Evolutionary conservation across 345 rosid species (phyloP).

Genomic region (Angophora floribunda): DNA sequence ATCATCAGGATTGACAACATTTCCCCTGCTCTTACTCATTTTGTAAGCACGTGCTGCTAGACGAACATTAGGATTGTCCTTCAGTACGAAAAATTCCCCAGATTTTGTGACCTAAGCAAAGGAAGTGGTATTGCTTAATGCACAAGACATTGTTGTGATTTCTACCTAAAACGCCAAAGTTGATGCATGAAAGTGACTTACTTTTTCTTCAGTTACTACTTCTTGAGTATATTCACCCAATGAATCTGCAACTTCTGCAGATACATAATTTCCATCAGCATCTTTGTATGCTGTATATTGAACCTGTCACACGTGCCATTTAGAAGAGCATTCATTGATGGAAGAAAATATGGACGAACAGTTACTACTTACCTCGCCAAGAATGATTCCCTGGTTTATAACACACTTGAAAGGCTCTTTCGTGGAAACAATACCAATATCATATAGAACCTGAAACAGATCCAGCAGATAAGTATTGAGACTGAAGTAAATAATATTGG

Average conservation of each 20-base stretch:
- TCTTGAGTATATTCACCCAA: slow-evolving; percentile 49
- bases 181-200: slow-evolving; percentile 13
- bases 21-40: slow-evolving; percentile 98
- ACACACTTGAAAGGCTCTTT: slow-evolving; percentile 96
- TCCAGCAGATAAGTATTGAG: background rate
- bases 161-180: background rate
- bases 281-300: slow-evolving; percentile 75
- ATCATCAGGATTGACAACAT: slow-evolving; percentile 92
- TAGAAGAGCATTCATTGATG: background rate
- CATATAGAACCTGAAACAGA: slow-evolving; percentile 65
- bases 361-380: slow-evolving; percentile 70
- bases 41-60: slow-evolving; percentile 71
- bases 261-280: slow-evolving; percentile 54
- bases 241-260: slow-evolving; percentile 42
- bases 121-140: background rate
- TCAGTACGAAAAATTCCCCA: slow-evolving; percentile 69
- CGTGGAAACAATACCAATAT: slow-evolving; percentile 85
- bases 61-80: slow-evolving; percentile 49
- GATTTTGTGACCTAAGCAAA: slow-evolving; percentile 52
- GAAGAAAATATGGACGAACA: background rate
- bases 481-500: background rate
- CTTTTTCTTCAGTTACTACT: slow-evolving; percentile 56
- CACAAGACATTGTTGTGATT: background rate
- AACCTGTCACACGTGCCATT: slow-evolving; percentile 46
- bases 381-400: slow-evolving; percentile 96